phyloP scores from a whole-genome alignment of 1,139 yeast genomes.

The Geotrichum klebahnii region DNA sequence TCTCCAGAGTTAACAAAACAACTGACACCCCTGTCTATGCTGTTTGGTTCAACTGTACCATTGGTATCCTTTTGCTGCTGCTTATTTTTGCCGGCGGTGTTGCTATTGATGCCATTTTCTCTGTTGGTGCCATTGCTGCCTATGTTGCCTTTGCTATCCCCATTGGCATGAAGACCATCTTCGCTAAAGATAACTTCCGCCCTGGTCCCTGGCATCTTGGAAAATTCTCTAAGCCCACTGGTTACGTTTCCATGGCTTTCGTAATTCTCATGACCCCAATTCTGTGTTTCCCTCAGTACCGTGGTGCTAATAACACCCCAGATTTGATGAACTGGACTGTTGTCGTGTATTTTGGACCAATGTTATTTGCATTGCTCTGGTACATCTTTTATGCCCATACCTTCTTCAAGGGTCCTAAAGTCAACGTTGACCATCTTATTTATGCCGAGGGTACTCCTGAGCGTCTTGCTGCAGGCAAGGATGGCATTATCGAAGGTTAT shows the following conservation, averaged over 20 bases:
- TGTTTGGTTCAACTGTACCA: conserved; percentile 57
- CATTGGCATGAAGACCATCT: conserved; percentile 53
- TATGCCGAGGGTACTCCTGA: conserved; percentile 34
- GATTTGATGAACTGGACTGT: conserved; percentile 67
- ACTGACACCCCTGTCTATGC: conserved; percentile 69
- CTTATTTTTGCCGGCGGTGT: conserved; percentile 63
- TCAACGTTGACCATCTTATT: conserved; percentile 46
- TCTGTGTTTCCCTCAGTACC: conserved; percentile 57
- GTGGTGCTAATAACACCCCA: conserved; percentile 47
- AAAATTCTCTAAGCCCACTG: conserved; percentile 45
- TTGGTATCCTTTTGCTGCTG: conserved; percentile 56
- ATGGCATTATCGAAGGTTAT: conserved; percentile 18
- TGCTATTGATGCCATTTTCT: conserved; percentile 73
- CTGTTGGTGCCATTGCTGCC: conserved; percentile 72
- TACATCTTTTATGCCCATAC: conserved; percentile 56
- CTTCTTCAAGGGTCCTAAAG: conserved; percentile 66
- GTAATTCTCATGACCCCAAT: conserved; percentile 63
- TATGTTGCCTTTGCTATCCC: conserved; percentile 70
- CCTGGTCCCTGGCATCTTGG: conserved; percentile 75
- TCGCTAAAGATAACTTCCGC: conserved; percentile 51
- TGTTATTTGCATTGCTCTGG: conserved; percentile 52
- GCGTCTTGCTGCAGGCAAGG: not conserved
- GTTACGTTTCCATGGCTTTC: conserved; percentile 33
- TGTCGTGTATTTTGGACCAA: conserved; percentile 63
- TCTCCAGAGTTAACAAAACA: conserved; percentile 51